Percentiles rank a stretch among this genome's conserved stretches.
Evolutionary conservation across 441 rosid species (phyloP).

Genomic region (Populus hybrid): DNA sequence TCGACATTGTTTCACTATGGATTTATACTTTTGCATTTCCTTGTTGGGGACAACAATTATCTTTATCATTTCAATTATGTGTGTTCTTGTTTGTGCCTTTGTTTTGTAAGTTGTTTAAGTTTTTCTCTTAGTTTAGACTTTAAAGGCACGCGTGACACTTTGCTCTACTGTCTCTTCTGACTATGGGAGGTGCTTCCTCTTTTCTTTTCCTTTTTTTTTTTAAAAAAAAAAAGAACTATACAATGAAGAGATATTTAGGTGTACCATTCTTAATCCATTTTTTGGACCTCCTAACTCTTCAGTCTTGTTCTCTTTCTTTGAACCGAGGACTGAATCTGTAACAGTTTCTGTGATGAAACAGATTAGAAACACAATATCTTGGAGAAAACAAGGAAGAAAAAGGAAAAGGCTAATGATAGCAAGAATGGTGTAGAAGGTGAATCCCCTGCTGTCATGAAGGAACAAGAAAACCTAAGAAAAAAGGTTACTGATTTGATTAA

Average conservation of each 20-base stretch:
- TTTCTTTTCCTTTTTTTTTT: not conserved
- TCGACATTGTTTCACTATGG: too few relatives aligned
- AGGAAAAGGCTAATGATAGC: constrained; percentile 32
- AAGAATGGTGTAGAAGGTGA: constrained; percentile 37
- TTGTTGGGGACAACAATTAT: too few relatives aligned
- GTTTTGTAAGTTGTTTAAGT: too few relatives aligned
- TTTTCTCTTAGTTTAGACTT: too few relatives aligned
- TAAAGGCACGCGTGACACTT: too few relatives aligned
- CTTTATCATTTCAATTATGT: too few relatives aligned
- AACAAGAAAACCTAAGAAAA: constrained; percentile 58
- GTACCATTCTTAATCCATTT: constrained; percentile 4
- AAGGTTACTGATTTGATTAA: constrained; percentile 66
- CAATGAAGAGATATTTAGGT: not conserved
- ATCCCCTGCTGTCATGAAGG: constrained; percentile 37
- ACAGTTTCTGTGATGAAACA: constrained; percentile 28
- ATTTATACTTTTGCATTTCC: too few relatives aligned
- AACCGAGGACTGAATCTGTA: constrained; percentile 2
- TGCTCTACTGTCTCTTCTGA: too few relatives aligned
- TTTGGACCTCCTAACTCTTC: not conserved
- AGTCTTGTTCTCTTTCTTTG: constrained; percentile 1
- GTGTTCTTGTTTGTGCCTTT: too few relatives aligned
- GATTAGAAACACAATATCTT: constrained; percentile 65
- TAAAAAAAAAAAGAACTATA: not conserved
- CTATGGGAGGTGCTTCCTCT: not conserved
- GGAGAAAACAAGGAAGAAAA: constrained; percentile 70